These are phyloP conservation scores for Grosmannia clavigera DNA, from an alignment of 2,329 filamentous ascomycete genomes.

Conservation along the genomic window DNA sequence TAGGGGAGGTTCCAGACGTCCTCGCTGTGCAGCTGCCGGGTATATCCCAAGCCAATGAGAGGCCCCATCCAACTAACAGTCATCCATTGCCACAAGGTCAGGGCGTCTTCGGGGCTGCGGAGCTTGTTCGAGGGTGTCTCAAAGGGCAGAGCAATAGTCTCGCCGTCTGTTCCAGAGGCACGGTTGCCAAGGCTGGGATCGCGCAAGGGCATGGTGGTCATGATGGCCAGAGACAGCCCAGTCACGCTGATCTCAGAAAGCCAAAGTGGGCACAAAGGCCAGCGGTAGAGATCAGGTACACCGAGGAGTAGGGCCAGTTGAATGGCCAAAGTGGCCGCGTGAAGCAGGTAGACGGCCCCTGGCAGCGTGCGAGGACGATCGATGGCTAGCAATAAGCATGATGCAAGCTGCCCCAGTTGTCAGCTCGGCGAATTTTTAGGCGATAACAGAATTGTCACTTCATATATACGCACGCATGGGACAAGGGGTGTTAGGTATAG, in stretches of 20 bases:
- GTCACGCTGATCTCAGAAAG: constrained; percentile 25
- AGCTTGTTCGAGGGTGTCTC: constrained; percentile 39
- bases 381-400: constrained; percentile 15
- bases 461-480: constrained; percentile 23
- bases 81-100: constrained; percentile 75
- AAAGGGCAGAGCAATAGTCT: constrained; percentile 43
- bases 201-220: constrained; percentile 59
- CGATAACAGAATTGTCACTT: not conserved
- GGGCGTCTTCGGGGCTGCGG: constrained; percentile 68
- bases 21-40: constrained; percentile 56
- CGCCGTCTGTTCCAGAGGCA: constrained; percentile 12
- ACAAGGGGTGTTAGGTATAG: constrained; percentile 18
- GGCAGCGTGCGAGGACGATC: constrained; percentile 20
- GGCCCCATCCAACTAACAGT: constrained; percentile 72
- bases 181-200: constrained; percentile 39
- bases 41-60: constrained; percentile 52
- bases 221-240: constrained; percentile 33
- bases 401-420: not conserved
- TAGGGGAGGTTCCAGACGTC: constrained; percentile 74
- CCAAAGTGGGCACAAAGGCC: constrained; percentile 14
- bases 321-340: constrained; percentile 20
- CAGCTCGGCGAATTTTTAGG: not conserved
- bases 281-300: constrained; percentile 19
- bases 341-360: constrained; percentile 16
- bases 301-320: constrained; percentile 19